Conservation (phyloP, 139 green algal genomes). For the Parachlorella kessleri region DNA sequence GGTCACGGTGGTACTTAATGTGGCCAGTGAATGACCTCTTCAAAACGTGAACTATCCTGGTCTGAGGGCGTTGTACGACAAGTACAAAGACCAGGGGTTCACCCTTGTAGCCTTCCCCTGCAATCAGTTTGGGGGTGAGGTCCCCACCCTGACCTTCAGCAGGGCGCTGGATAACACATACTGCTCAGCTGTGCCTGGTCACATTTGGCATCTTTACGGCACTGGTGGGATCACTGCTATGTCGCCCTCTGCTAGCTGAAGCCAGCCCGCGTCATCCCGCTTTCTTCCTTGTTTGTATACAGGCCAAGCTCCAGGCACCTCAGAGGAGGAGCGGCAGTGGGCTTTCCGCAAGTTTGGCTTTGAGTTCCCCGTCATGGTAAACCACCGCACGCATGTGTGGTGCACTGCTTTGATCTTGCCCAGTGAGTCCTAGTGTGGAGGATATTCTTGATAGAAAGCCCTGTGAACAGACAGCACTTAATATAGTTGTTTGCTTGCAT, state of each 20-base stretch:
- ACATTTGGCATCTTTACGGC: too few species aligned
- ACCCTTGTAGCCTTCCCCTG: conserved; percentile 81
- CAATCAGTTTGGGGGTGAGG: conserved; percentile 68
- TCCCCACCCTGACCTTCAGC: not conserved
- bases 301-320: conserved; percentile 78
- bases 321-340: conserved; percentile 80
- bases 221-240: too few species aligned
- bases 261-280: too few species aligned
- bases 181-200: too few species aligned
- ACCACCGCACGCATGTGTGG: too few species aligned
- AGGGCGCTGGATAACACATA: too few species aligned
- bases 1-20: conserved; percentile 77
- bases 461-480: conserved; percentile 32
- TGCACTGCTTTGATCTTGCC: too few species aligned
- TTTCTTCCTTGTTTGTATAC: too few species aligned
- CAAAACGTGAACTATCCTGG: conserved; percentile 72
- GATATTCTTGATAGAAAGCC: too few species aligned
- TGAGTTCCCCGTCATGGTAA: conserved; percentile 58
- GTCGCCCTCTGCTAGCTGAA: too few species aligned
- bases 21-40: conserved; percentile 78
- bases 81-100: conserved; percentile 76
- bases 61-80: conserved; percentile 74
- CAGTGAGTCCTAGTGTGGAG: too few species aligned
- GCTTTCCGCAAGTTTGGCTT: conserved; percentile 89
- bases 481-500: conserved; percentile 61